Evolutionary conservation across 495 filamentous ascomycete species (phyloP), one percentile per base, ranked within the genome.

Genomic region (Xylaria cubensis): DNA sequence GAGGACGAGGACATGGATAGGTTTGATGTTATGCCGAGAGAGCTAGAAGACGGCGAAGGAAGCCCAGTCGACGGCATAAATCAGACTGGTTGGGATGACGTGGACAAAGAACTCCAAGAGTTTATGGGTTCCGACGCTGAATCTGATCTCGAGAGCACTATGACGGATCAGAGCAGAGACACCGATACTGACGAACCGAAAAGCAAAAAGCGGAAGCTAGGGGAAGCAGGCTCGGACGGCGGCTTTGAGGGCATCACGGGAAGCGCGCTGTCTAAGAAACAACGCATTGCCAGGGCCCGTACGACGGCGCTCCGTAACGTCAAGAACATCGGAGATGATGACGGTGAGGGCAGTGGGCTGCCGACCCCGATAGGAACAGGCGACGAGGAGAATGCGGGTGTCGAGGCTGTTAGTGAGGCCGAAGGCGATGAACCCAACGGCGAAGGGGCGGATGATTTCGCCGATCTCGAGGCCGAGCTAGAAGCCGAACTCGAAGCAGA

Each of bases 21-120:
- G 48, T 74, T 73, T 24, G 73, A 77, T 50, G 65, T 83, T 21
- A 75, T 86, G 58, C 88, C 88, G 3, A 78, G 80, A n/a, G 85
- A 86, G 13, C 71, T 84, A 4, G 76, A 73, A 56, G 83, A 88
- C 34, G 85, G 85, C 26, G 81, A 87, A 50, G 71, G 82, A 6
- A 86, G 83, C 42, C 88, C 88, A 0, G 84, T 90, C 48, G 86
- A 89, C 42, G 82, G 82, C 63, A 77, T 86, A 0, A 83, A 86
- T 68, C 78, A 77, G 26, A 88, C 90, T 69, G 86, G 92, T 64
- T 91, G 90, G 90, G 84, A 83, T 46, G 82, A 80, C 17, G 84
- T 91, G 15, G 90, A 93, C 72, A 91, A 92, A 62, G 94, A 97
- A 76, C 81, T 96, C 6, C 86, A 89, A 53, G 93, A 94, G 21